Base-by-base conservation (phyloP, 1,284 basidiomycete genomes). In the Tilletia walkeri region DNA sequence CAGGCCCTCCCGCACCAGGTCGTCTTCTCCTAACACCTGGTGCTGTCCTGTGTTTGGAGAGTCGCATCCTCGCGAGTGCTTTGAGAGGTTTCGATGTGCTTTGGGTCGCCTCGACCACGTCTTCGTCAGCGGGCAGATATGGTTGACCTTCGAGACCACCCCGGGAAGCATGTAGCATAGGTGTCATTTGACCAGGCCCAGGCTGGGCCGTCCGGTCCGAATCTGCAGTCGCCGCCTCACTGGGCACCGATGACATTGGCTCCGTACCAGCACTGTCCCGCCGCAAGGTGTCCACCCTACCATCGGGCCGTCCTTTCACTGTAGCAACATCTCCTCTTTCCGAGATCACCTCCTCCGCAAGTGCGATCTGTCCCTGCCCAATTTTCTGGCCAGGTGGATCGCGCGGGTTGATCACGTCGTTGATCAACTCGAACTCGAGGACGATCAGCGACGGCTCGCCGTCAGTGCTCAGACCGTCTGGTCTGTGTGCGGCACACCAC, bases 381-480 rank as follows among this genome's bases (percentile, higher is more conserved):
- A 69, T 18, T 38, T 70, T 70, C 66, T 75, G 67, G 6, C 54
- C 59, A 48, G 70, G 56, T 39, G 80, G 84, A 5, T 84, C 84
- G 10, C 93, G 85, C 0, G 92, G 92, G 76, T 94, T 93, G 80
- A 89, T 84, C 0, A 81, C 77, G 80, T 94, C 92, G 65, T 86
- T 84, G 79, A 93, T 91, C 30, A 93, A 86, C 83, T 94, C 93
- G 75, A 94, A 92, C 81, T 95, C 93, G 78, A 94, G 87, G 2
- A 81, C 71, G 50, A 76, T 76, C n/a, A 76, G 72, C 34, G 75
- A 66, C 41, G 73, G 68, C 48, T 69, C 69, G 14, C 75, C 72
- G 36, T 50, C 69, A 20, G 76, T 74, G 41, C 70, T 68, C 30
- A 66, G 61, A 56, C 73, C 65, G 50, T 74, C 70, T 2, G 74